Base-by-base conservation (phyloP, 768 basidiomycete species). In the Leucogyrophana mollusca region DNA sequence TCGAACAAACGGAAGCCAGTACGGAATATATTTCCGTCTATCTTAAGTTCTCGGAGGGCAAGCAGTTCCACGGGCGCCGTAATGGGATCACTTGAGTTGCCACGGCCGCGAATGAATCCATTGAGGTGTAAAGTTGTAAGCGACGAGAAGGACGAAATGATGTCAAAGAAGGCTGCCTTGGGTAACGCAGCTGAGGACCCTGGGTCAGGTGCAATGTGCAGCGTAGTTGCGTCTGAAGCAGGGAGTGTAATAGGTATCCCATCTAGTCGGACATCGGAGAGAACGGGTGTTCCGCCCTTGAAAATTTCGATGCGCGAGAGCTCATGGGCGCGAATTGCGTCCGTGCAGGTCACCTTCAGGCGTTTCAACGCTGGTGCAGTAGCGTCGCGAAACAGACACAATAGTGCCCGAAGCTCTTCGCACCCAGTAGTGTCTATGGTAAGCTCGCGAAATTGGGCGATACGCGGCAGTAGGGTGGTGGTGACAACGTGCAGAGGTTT, bases 1-100 rank as follows among this genome's bases (percentile, higher is more conserved):
- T 64, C 62, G 54, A 65, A 65, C 45, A 65, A 57, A 45, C 63
- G 62, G 49, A 67, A 65, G 7, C 63, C 64, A 45, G 67, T 63
- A 47, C 52, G 54, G 43, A 66, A 33, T 3, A 62, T 58, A 59
- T 62, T 56, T 50, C 62, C 64, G 50, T 65, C 58, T 21, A 65
- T 51, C 17, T 63, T 49, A 30, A 65, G 47, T 48, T 65, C 65
- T 36, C 43, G 53, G 24, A 65, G 58, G 23, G 50, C 54, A 9
- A 62, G 65, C 18, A 65, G 51, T 37, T 67, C 56, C 32, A 65
- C 48, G 10, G 64, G 62, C 38, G 60, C 54, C n/a, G 60, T 62
- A 34, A 60, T 61, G n/a, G 60, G 56, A 22, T 65, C 64, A 30
- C 13, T 13, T 30, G 27, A 6, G 38, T 62, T 61, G 37, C 65